Evolutionary conservation across 208 protist species (phyloP), one percentile per base, ranked within the genome.

Genomic region (Zelonia costaricensis): DNA sequence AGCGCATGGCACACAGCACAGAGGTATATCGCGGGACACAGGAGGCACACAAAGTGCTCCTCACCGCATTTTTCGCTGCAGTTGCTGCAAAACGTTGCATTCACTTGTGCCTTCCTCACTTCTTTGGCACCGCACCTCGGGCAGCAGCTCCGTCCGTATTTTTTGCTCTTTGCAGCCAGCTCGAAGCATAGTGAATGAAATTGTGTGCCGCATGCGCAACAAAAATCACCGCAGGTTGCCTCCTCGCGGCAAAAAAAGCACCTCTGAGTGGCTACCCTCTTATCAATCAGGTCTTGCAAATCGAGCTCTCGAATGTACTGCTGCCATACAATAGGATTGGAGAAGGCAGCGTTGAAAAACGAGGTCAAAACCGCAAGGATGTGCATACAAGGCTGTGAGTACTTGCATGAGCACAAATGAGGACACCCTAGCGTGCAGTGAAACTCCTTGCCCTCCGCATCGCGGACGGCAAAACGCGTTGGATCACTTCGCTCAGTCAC

Each of bases 261-360:
- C 13, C 20, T 64, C 12, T 44, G 52, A 42, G 4, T n/a, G n/a
- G 57, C 62, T 31, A 18, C 44, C 33, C 28, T 48, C 15, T 25
- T 39, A 0, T 23, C 35, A 25, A 94, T 53, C 23, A 86, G 31
- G 18, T 75, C 73, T 16, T 76, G 69, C 28, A 93, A 43, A 67
- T 93, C 82, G 15, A 79, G 46, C 43, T 80, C 86, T 33, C 72
- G 74, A 28, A 93, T 75, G 12, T 76, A 67, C 3, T 39, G 47
- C 62, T 95, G 90, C 86, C 84, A 95, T 38, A 92, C 43, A 16
- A 83, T 25, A 1, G 79, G 60, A 64, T 88, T 88, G 27, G 57
- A 61, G 9, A 42, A 31, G 0, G 46, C 31, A n/a, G 93, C 25
- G 9, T 64, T 64, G 46, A 86, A 85, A 6, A 65, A 59, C 22